These are phyloP conservation scores for Tolypocladium nubicola DNA, from an alignment of 2,329 filamentous ascomycete species.

Conservation along the genomic window DNA sequence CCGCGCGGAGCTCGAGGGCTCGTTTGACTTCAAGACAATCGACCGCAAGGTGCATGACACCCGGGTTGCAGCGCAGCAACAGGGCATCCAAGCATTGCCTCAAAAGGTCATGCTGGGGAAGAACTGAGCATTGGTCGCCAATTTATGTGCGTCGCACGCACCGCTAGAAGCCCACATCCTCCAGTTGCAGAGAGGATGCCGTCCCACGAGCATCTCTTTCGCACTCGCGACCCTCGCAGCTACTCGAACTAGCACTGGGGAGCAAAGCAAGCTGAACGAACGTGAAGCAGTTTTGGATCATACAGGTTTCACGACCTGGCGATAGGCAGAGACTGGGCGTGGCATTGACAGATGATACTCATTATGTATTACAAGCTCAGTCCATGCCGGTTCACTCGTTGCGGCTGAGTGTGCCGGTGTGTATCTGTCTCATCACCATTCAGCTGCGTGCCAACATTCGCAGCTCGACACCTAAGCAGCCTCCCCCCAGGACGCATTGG, in stretches of 20 bases:
- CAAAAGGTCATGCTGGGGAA: conserved; percentile 25
- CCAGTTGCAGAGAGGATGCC: background rate
- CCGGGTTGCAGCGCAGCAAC: conserved; percentile 27
- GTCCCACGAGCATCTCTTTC: background rate
- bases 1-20: conserved; percentile 36
- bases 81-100: conserved; percentile 26
- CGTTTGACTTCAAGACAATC: conserved; percentile 39
- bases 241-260: too few species aligned
- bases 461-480: too few species aligned
- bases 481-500: background rate
- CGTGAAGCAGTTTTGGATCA: too few species aligned
- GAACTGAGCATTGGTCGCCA: conserved; percentile 5
- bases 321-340: background rate
- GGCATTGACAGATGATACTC: background rate
- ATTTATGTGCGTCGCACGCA: background rate
- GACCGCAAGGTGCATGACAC: conserved; percentile 46
- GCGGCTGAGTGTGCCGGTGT: background rate
- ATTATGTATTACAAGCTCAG: background rate
- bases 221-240: background rate
- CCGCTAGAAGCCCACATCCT: background rate
- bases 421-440: too few species aligned
- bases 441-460: too few species aligned
- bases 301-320: background rate
- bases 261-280: too few species aligned
- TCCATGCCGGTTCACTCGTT: background rate